A percentile compares a stretch with the other conserved stretches of the same genome.
Conservation (phyloP, 2,329 filamentous ascomycete species). For the Colletotrichum aenigma region DNA sequence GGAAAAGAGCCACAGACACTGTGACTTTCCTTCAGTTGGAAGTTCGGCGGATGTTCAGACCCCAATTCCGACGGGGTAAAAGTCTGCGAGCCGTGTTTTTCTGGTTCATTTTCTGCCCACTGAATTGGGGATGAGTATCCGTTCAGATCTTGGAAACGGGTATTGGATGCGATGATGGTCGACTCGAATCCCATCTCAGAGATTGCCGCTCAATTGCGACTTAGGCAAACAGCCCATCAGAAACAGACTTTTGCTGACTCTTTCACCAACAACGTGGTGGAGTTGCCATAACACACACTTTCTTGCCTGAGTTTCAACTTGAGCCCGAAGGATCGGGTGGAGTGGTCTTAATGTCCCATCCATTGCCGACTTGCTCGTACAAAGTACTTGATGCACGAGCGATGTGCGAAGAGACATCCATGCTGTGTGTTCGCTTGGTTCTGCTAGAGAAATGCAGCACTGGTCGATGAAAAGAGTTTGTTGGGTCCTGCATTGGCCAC, state of each 20-base stretch:
- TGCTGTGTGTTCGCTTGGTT: neutral
- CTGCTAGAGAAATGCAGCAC: neutral
- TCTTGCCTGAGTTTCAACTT: conserved; percentile 5
- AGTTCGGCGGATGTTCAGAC: neutral
- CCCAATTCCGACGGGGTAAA: neutral
- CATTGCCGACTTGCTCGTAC: neutral
- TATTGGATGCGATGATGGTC: neutral
- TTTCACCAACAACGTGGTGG: neutral
- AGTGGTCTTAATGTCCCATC: neutral
- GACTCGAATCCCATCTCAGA: neutral
- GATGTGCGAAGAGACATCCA: neutral
- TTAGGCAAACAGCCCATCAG: neutral
- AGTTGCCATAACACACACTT: neutral
- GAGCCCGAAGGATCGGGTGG: neutral
- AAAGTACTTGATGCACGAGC: neutral
- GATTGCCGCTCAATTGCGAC: neutral
- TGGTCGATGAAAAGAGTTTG: neutral
- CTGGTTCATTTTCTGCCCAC: neutral
- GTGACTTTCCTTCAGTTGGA: neutral
- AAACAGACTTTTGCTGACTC: neutral
- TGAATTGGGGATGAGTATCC: neutral
- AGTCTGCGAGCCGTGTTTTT: neutral
- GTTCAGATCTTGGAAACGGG: neutral
- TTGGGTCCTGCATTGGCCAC: neutral
- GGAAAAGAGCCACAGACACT: neutral